These are phyloP conservation scores for Lentinula raphanica DNA, from an alignment of 768 basidiomycete species.

Conservation along the genomic window DNA sequence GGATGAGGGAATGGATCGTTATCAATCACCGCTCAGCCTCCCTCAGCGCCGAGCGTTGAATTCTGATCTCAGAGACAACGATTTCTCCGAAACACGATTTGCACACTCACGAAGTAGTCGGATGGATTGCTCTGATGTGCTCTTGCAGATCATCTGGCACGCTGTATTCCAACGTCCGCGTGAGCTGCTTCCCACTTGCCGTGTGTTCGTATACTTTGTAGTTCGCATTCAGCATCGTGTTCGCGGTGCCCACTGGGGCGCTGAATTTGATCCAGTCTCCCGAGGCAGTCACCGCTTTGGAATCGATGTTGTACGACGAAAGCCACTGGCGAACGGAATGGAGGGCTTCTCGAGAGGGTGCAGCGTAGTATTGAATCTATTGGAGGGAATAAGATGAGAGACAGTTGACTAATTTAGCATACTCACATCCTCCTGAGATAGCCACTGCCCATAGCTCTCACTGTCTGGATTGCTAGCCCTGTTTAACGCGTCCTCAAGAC, in stretches of 20 bases:
- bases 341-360: constrained; percentile 10
- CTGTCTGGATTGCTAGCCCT: constrained; percentile 25
- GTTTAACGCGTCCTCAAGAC: constrained; percentile 23
- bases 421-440: constrained; percentile 24
- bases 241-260: constrained; percentile 28
- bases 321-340: constrained; percentile 40
- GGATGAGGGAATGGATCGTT: background rate
- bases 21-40: background rate
- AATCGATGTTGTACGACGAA: constrained; percentile 31
- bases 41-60: background rate
- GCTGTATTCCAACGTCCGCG: constrained; percentile 23
- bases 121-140: constrained; percentile 22
- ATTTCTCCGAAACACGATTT: background rate
- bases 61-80: constrained; percentile 1
- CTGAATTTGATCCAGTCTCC: constrained; percentile 32
- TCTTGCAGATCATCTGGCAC: constrained; percentile 17
- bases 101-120: constrained; percentile 18
- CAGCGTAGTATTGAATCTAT: constrained; percentile 15
- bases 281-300: constrained; percentile 29
- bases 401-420: background rate
- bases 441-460: constrained; percentile 20
- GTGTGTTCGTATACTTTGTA: constrained; percentile 31
- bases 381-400: background rate
- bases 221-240: constrained; percentile 27
- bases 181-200: constrained; percentile 15